Evolutionary conservation across 2,329 filamentous ascomycete species (phyloP).

Genomic region (Aspergillus flavus): DNA sequence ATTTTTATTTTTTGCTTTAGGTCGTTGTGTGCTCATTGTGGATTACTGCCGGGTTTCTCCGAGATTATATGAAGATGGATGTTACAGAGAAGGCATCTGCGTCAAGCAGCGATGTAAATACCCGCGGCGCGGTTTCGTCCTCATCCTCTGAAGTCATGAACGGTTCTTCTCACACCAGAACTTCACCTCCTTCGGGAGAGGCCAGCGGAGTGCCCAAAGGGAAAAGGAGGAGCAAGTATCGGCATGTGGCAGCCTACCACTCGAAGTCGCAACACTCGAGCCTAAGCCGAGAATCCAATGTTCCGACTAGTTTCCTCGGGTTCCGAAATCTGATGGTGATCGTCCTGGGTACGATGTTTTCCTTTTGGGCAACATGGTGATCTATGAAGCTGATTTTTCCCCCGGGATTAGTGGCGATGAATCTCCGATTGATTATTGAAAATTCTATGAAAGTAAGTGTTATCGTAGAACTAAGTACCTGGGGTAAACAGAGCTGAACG

Average conservation of each 20-base stretch:
- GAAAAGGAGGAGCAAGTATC: conserved; percentile 68
- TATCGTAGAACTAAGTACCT: neutral
- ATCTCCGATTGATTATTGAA: conserved; percentile 91
- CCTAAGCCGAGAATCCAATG: conserved; percentile 78
- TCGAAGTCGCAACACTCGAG: conserved; percentile 71
- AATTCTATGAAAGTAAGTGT: conserved; percentile 82
- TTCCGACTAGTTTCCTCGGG: conserved; percentile 81
- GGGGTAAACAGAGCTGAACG: conserved; percentile 5
- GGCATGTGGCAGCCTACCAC: conserved; percentile 89
- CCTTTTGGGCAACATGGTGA: neutral
- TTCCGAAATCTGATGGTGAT: conserved; percentile 97
- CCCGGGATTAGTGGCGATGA: conserved; percentile 74
- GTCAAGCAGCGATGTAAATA: neutral
- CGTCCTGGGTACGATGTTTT: conserved; percentile 67
- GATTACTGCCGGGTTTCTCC: neutral
- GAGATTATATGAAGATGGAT: neutral
- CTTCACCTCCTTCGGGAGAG: conserved; percentile 7
- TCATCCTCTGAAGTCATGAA: conserved; percentile 15
- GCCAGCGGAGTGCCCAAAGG: conserved; percentile 17
- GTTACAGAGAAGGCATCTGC: neutral
- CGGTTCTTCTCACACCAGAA: conserved; percentile 10
- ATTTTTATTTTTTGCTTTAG: neutral
- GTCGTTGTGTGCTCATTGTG: neutral
- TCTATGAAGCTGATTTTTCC: conserved; percentile 12
- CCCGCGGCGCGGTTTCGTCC: neutral